Conservation (phyloP, 306 rosid genomes). For the Acacia confusa region DNA sequence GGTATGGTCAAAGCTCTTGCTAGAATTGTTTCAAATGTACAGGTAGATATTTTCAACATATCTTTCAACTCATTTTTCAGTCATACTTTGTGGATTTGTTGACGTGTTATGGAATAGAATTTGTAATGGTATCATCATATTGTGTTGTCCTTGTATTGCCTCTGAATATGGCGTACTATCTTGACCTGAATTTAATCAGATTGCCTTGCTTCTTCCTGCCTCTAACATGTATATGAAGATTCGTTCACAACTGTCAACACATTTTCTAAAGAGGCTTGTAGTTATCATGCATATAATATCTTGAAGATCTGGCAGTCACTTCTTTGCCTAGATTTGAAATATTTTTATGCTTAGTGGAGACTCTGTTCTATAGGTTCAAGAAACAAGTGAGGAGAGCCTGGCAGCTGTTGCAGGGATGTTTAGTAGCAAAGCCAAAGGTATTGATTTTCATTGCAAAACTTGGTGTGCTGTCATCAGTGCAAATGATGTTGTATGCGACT, state of each 20-base stretch:
- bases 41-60: slow-evolving; percentile 54
- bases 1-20: slow-evolving; percentile 96
- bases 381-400: slow-evolving; percentile 93
- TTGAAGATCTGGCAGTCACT: slow-evolving; percentile 3
- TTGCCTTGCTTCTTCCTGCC: neutral
- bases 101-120: slow-evolving; percentile 24
- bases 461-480: neutral
- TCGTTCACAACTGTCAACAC: neutral
- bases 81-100: neutral
- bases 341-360: slow-evolving; percentile 21
- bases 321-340: slow-evolving; percentile 18
- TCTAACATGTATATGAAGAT: neutral
- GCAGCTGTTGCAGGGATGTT: slow-evolving; percentile 99
- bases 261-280: slow-evolving; percentile 11
- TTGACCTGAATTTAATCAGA: slow-evolving; percentile 15
- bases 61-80: slow-evolving; percentile 10
- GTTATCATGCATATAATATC: slow-evolving; percentile 14
- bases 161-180: slow-evolving; percentile 23
- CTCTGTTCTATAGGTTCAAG: slow-evolving; percentile 65
- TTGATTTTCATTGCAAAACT: slow-evolving; percentile 22
- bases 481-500: neutral
- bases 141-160: slow-evolving; percentile 19
- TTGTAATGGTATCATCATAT: neutral
- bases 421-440: slow-evolving; percentile 99
- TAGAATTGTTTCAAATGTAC: slow-evolving; percentile 84